Percentiles rank a stretch among this genome's conserved stretches.
These are phyloP conservation scores for Lasiosphaeria hispida DNA, from an alignment of 495 filamentous ascomycete genomes.

Conservation along the genomic window DNA sequence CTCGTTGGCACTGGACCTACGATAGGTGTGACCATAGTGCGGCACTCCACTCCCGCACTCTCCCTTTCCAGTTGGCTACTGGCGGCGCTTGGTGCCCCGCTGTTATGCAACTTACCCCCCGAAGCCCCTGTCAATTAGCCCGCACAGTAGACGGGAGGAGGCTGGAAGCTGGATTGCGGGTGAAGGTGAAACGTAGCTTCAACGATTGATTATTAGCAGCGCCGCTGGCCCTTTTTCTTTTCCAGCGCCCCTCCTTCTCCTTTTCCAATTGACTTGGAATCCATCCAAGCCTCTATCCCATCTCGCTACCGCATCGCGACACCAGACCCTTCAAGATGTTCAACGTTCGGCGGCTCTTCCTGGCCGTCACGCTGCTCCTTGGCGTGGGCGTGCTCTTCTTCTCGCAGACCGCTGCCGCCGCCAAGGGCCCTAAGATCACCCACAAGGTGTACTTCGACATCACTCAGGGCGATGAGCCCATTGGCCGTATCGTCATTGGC, in stretches of 20 bases:
- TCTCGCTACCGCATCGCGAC: neutral
- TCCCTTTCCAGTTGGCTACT: neutral
- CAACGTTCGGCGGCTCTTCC: constrained; percentile 53
- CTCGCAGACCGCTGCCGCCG: constrained; percentile 65
- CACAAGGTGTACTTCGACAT: constrained; percentile 98
- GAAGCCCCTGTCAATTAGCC: constrained; percentile 15
- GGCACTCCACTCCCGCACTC: neutral
- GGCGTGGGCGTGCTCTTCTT: constrained; percentile 70
- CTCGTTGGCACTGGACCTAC: neutral
- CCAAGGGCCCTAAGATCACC: constrained; percentile 94
- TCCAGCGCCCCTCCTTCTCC: neutral
- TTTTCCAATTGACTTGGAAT: constrained; percentile 21
- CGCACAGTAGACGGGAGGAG: neutral
- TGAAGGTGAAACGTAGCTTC: constrained; percentile 39
- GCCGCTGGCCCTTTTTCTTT: constrained; percentile 20
- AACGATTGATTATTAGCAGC: constrained; percentile 12
- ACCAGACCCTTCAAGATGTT: constrained; percentile 44
- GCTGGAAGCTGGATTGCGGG: constrained; percentile 9
- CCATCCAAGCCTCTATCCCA: neutral
- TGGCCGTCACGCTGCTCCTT: constrained; percentile 73
- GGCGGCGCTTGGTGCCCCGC: constrained; percentile 1
- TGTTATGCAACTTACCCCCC: neutral
- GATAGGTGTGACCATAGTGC: neutral
- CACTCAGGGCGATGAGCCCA: constrained; percentile 76
- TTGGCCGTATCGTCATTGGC: constrained; percentile 88